phyloP scores from a whole-genome alignment of 345 rosid genomes.

The Brassica carinata region DNA sequence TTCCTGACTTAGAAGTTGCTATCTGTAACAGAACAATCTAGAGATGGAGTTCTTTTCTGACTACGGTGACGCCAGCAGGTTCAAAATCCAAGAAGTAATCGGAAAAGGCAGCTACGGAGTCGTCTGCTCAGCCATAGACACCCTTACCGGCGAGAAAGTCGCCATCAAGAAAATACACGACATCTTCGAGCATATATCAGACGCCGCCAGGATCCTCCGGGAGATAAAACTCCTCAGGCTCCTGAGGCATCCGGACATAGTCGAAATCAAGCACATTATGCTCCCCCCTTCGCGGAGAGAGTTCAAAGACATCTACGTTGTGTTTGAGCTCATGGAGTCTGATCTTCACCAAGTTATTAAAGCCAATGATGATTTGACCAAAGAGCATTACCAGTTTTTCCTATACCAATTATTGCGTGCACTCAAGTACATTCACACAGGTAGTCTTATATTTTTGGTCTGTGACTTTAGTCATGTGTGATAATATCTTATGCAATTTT shows the following conservation, averaged over 20 bases:
- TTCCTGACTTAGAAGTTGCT: conserved; percentile 4
- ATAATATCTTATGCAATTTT: conserved; percentile 10
- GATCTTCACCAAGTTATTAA: conserved; percentile 97
- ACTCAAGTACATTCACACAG: conserved; percentile 89
- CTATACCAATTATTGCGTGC: conserved; percentile 94
- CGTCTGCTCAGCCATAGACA: conserved; percentile 90
- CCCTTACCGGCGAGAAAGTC: conserved; percentile 80
- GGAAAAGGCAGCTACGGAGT: conserved; percentile 97
- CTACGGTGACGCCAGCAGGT: conserved; percentile 88
- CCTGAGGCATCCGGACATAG: conserved; percentile 86
- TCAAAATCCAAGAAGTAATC: conserved; percentile 83
- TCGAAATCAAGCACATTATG: conserved; percentile 95
- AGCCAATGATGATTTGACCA: conserved; percentile 94
- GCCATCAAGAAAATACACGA: conserved; percentile 24
- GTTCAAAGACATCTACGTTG: conserved; percentile 93
- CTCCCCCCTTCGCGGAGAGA: conserved; percentile 92
- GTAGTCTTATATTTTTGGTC: conserved; percentile 1
- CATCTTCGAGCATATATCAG: conserved; percentile 37
- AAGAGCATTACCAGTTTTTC: conserved; percentile 94
- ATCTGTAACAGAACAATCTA: conserved; percentile 58
- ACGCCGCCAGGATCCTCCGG: conserved; percentile 88
- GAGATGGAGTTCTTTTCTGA: conserved; percentile 89
- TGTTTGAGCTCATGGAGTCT: conserved; percentile 96
- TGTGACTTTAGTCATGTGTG: neutral
- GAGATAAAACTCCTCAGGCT: conserved; percentile 91